These are phyloP conservation scores for Racocetra persica DNA, from an alignment of 371 early-diverging fungal genomes.

Conservation along the genomic window DNA sequence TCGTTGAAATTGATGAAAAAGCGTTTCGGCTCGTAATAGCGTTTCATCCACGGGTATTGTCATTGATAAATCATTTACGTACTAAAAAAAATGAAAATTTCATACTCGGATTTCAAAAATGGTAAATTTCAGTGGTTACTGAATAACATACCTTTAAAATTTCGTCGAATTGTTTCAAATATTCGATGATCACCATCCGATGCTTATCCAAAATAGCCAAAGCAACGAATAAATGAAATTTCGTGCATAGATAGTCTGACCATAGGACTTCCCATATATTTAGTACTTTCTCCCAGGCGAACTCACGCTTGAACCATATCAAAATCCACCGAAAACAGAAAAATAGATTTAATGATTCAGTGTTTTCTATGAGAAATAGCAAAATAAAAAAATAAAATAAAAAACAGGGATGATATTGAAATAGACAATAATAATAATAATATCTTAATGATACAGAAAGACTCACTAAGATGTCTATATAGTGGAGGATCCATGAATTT, in stretches of 20 bases:
- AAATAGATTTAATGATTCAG: conserved; percentile 86
- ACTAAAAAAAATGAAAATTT: conserved; percentile 56
- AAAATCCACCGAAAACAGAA: conserved; percentile 96
- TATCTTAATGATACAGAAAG: neutral
- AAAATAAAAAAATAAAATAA: conserved; percentile 10
- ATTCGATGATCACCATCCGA: conserved; percentile 75
- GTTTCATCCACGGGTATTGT: conserved; percentile 79
- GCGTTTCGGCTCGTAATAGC: conserved; percentile 78
- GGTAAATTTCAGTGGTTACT: neutral
- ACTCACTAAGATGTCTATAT: conserved; percentile 73
- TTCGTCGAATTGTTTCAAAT: conserved; percentile 86
- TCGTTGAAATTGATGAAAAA: conserved; percentile 77
- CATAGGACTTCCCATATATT: conserved; percentile 91
- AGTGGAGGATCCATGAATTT: conserved; percentile 84
- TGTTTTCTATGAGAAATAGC: conserved; percentile 58
- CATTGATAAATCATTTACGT: conserved; percentile 85
- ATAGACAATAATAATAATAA: no score
- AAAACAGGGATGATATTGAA: neutral
- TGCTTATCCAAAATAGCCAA: conserved; percentile 87
- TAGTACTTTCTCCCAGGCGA: conserved; percentile 83
- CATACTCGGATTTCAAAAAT: neutral
- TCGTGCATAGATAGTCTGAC: conserved; percentile 80
- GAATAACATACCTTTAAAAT: conserved; percentile 73
- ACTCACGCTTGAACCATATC: conserved; percentile 95
- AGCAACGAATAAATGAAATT: conserved; percentile 90